phyloP scores from a whole-genome alignment of 305 asterid genomes.

The Withania somnifera region DNA sequence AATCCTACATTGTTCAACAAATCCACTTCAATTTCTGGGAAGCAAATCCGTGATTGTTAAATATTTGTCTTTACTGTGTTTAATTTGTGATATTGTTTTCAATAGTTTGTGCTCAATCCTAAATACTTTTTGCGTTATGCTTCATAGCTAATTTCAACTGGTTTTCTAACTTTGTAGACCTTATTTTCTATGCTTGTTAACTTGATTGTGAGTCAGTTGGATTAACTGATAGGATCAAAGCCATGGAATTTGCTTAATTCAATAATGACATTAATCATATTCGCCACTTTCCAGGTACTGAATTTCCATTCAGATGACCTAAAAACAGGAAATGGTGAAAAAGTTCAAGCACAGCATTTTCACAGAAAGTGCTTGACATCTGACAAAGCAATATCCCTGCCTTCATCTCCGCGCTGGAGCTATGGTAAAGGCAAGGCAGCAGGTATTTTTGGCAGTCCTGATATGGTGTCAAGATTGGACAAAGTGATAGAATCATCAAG shows the following conservation, averaged over 20 bases:
- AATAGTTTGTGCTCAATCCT: background rate
- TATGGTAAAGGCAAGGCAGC: slow-evolving; percentile 35
- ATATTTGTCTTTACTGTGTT: background rate
- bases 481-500: slow-evolving; percentile 69
- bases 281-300: slow-evolving; percentile 38
- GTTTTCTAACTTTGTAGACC: background rate
- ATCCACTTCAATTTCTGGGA: background rate
- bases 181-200: background rate
- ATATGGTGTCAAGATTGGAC: slow-evolving; percentile 45
- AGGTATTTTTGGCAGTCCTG: slow-evolving; percentile 33
- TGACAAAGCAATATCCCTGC: slow-evolving; percentile 67
- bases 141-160: background rate
- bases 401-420: slow-evolving; percentile 66
- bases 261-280: slow-evolving; percentile 4
- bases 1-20: background rate
- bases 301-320: slow-evolving; percentile 49
- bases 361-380: slow-evolving; percentile 38
- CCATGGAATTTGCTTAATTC: background rate
- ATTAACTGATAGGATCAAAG: background rate
- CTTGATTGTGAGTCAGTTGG: background rate
- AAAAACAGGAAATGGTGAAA: slow-evolving; percentile 35
- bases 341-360: slow-evolving; percentile 31
- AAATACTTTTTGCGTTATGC: background rate
- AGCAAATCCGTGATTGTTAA: background rate
- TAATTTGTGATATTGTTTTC: background rate